Base-by-base conservation (phyloP, 352 stramenopile species). In the Phytophthora vignae region DNA sequence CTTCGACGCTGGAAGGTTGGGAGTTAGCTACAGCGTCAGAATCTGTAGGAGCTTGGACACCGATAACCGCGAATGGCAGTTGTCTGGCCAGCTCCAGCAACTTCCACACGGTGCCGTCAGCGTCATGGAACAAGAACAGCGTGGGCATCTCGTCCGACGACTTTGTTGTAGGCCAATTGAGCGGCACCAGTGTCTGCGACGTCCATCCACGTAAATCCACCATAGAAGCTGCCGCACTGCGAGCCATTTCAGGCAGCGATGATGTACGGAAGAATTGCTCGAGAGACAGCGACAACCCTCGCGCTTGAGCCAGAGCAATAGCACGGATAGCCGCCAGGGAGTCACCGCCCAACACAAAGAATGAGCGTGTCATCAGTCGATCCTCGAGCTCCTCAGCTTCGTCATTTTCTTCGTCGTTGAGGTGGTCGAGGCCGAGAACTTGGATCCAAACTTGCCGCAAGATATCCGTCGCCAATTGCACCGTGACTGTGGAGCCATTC, bases 301-400 rank as follows among this genome's bases (percentile, higher is more conserved):
- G 83, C 8, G 78, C 71, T 53, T 85, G 79, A 27, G 87, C 77
- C 6, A 91, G 56, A 8, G 80, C 79, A 17, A 91, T 90, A 31
- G 86, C 81, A 2, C 83, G 85, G n/a, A 92, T 89, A 46, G 85
- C 85, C 11, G 77, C 68, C 17, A 94, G 67, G 9, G 85, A 93
- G 31, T 92, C 84, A 11, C 87, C 87, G 4, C 87, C 87, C 12
- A 93, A 48, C 48, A 90, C 82, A 55, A 94, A 92, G 61, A 93
- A 94, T 1, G 83, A 88, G 12, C 55, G 65, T 0, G 71, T 64
- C 44, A 71, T 49, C 50, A 61, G 8, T 36, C 54, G 5, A 6
- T 65, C 19, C 9, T 69, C 60, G 7, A 44, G 19, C 2, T 52
- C 9, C n/a, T 87, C 58, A n/a, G 63, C 55, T 10, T 57, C 53